A percentile compares a stretch with the other conserved stretches of the same genome.
Evolutionary conservation across 352 stramenopile species (phyloP).

Genomic region (Phytophthora foliorum): DNA sequence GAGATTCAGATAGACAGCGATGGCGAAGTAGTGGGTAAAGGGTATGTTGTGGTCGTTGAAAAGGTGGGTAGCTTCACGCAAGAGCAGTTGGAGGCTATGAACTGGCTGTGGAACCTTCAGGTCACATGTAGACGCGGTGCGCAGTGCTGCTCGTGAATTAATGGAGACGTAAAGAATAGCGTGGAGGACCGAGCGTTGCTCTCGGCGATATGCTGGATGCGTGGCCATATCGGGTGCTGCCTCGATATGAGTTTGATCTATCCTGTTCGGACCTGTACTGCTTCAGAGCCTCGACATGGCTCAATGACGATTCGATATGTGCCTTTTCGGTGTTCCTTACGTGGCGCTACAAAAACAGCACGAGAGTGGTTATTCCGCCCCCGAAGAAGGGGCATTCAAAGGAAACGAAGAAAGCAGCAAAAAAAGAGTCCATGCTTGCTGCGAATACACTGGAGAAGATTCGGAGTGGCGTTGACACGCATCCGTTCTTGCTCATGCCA

Average conservation of each 20-base stretch:
- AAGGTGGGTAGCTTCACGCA: neutral
- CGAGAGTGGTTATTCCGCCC: neutral
- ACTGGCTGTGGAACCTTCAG: constrained; percentile 23
- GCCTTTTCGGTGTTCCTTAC: constrained; percentile 1
- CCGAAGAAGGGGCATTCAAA: too few relatives aligned
- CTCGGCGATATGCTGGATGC: neutral
- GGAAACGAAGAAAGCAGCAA: neutral
- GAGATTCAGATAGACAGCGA: neutral
- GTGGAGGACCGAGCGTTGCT: neutral
- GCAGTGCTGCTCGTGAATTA: neutral
- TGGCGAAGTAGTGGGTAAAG: neutral
- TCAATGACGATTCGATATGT: constrained; percentile 11
- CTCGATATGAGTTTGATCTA: constrained; percentile 9
- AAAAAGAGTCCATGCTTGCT: neutral
- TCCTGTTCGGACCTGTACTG: constrained; percentile 5
- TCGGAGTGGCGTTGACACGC: neutral
- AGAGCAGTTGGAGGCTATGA: constrained; percentile 18
- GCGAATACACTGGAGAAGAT: neutral
- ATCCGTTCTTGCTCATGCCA: neutral
- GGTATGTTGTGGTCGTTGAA: constrained; percentile 6
- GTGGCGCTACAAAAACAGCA: constrained; percentile 3
- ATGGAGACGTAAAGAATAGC: neutral
- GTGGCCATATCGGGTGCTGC: neutral
- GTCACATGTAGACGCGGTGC: neutral
- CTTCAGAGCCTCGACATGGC: neutral